A percentile compares a stretch with the other conserved stretches of the same genome.
phyloP scores from a whole-genome alignment of 2,329 filamentous ascomycete genomes.

The Ceratocystis lukuohia region DNA sequence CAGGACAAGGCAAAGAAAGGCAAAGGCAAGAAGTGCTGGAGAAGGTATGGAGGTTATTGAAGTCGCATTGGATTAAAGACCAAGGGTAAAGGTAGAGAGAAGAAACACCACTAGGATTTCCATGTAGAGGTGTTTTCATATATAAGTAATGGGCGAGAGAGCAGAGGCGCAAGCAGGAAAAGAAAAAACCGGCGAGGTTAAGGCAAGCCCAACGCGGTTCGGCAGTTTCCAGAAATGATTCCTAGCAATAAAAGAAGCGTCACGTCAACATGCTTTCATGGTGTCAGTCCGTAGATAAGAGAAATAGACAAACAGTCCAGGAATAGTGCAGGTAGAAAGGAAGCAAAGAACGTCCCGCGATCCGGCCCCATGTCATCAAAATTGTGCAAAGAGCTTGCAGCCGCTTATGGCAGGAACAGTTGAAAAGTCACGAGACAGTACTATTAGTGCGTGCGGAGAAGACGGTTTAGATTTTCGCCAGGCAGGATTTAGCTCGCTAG shows the following conservation, averaged over 20 bases:
- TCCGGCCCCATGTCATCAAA: slow-evolving; percentile 11
- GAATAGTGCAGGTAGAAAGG: no score
- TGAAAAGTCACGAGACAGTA: background rate
- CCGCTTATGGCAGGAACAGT: background rate
- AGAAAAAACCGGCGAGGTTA: background rate
- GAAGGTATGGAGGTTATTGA: background rate
- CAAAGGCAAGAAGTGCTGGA: background rate
- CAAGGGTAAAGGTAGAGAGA: background rate
- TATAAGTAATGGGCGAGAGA: background rate
- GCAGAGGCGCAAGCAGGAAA: background rate
- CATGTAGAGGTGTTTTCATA: background rate
- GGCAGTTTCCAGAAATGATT: slow-evolving; percentile 3
- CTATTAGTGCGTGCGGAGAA: slow-evolving; percentile 1
- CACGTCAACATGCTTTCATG: background rate
- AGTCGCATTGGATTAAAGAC: background rate
- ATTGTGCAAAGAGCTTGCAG: background rate
- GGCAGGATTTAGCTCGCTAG: background rate
- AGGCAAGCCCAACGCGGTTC: background rate
- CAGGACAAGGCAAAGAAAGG: background rate
- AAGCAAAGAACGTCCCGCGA: slow-evolving; percentile 10
- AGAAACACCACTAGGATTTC: background rate
- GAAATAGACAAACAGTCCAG: no score
- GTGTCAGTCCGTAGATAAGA: no score
- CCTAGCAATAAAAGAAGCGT: background rate
- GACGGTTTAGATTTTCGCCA: background rate